Evolutionary conservation across 1,284 basidiomycete species (phyloP), one percentile per base, ranked within the genome.

Genomic region (Heimioporus punctisporus): DNA sequence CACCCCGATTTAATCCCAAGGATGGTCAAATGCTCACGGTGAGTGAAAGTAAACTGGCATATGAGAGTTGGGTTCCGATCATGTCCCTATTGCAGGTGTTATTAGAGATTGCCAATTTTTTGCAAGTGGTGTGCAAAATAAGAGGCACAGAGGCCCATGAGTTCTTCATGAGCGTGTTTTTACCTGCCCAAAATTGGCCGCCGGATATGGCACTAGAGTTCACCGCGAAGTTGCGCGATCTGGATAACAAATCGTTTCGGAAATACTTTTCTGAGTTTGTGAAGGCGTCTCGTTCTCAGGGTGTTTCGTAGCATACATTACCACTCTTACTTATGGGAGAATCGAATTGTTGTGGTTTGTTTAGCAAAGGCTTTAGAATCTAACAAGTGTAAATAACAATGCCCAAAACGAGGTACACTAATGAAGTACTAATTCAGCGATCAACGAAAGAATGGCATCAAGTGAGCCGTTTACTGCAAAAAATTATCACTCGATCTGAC

Each of bases 161-260:
- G 54, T 98, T 90, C 74, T 85, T 99, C 60, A 72, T 88, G 11
- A 80, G 77, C 47, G 85, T 88, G 39, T 95, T 95, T 72, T 82
- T 99, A 26, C 95, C 97, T 2, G 86, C 93, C 15, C 88, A 97
- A 71, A 84, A 88, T 58, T 97, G 95, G 82, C 95, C 96, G 23
- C 72, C 82, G 11, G 84, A 90, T 27, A 86, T 86, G 26, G 89
- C 92, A 1, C 63, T 87, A 48, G 92, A 97, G 59, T 93, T 98
- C 59, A 82, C 90, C 6, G 80, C 82, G 25, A 91, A 91, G 66
- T 72, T 96, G 60, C 81, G 85, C 51, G 89, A 90, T 63, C 77
- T 93, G 57, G 94, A 96, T 64, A 76, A 80, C 53, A 95, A 93
- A 72, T 78, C 78, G 45, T 97, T 98, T 76, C 84, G 92, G 64